phyloP scores from a whole-genome alignment of 2,329 filamentous ascomycete genomes.

The Bimuria novae-zelandiae region DNA sequence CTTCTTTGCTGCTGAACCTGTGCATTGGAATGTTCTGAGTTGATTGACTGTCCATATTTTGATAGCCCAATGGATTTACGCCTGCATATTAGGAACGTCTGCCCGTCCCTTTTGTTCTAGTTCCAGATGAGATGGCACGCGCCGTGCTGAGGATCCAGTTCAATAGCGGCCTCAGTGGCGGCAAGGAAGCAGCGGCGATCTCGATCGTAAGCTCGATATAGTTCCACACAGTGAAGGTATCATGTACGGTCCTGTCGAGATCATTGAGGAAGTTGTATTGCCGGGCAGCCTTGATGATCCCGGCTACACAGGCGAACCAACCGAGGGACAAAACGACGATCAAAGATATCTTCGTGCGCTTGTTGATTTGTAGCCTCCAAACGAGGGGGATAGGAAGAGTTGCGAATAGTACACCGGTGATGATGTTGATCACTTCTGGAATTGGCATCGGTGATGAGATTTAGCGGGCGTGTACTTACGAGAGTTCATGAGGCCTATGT shows the following conservation, averaged over 20 bases:
- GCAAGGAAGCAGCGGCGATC: conserved; percentile 51
- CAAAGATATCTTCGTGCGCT: conserved; percentile 48
- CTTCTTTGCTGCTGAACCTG: conserved; percentile 14
- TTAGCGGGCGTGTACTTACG: conserved; percentile 28
- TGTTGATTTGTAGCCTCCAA: conserved; percentile 50
- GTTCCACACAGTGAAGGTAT: conserved; percentile 53
- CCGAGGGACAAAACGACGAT: conserved; percentile 45
- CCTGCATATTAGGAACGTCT: conserved; percentile 17
- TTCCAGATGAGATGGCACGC: conserved; percentile 25
- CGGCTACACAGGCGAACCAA: conserved; percentile 49
- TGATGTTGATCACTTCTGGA: conserved; percentile 42
- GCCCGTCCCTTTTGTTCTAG: conserved; percentile 18
- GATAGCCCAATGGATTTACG: conserved; percentile 23
- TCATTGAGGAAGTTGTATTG: conserved; percentile 45
- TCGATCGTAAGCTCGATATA: conserved; percentile 52
- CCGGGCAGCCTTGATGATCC: conserved; percentile 49
- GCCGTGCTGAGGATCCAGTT: conserved; percentile 40
- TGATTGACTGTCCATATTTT: conserved; percentile 20
- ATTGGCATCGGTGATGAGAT: conserved; percentile 6
- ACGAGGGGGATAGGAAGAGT: conserved; percentile 51
- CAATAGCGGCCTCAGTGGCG: conserved; percentile 46
- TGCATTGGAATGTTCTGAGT: conserved; percentile 21
- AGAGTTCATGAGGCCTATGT: conserved; percentile 55
- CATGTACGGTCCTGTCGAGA: conserved; percentile 43
- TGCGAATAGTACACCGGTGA: conserved; percentile 49